Evolutionary conservation across 805 yeast species (phyloP).

Genomic region (Maudiozyma bulderi): DNA sequence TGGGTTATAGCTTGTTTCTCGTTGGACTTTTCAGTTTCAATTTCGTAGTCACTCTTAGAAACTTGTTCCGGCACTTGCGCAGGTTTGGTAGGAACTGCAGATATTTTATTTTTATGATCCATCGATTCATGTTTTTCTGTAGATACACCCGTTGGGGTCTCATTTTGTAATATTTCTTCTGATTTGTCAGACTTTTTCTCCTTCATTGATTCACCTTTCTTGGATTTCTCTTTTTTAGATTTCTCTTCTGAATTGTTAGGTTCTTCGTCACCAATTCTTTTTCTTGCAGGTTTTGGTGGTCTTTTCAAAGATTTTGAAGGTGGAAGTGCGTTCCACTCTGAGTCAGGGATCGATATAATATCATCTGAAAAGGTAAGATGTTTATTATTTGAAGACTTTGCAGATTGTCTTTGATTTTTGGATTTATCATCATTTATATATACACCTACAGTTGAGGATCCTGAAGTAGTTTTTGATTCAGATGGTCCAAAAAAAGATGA

Average conservation of each 20-base stretch:
- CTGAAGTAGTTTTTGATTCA: constrained; percentile 14
- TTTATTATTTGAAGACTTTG: constrained; percentile 3
- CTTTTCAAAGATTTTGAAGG: constrained; percentile 1
- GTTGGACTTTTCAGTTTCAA: no score
- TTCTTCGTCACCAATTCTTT: neutral
- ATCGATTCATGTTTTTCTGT: no score
- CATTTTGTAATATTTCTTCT: no score
- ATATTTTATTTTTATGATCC: no score
- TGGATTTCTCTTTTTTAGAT: neutral
- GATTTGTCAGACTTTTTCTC: no score
- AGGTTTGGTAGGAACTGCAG: no score
- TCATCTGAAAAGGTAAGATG: constrained; percentile 20
- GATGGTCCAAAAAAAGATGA: constrained; percentile 27
- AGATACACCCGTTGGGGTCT: no score
- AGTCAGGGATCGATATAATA: constrained; percentile 7
- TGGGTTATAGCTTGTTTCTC: no score
- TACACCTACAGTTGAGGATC: constrained; percentile 1
- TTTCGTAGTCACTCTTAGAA: no score
- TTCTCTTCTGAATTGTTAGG: neutral
- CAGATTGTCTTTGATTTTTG: constrained; percentile 4
- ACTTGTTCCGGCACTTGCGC: no score
- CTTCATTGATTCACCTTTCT: no score
- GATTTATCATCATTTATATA: constrained; percentile 12
- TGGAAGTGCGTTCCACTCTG: neutral
- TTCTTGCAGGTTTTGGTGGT: neutral